Conservation (phyloP, 2,329 filamentous ascomycete species). For the Apiospora saccharicola region DNA sequence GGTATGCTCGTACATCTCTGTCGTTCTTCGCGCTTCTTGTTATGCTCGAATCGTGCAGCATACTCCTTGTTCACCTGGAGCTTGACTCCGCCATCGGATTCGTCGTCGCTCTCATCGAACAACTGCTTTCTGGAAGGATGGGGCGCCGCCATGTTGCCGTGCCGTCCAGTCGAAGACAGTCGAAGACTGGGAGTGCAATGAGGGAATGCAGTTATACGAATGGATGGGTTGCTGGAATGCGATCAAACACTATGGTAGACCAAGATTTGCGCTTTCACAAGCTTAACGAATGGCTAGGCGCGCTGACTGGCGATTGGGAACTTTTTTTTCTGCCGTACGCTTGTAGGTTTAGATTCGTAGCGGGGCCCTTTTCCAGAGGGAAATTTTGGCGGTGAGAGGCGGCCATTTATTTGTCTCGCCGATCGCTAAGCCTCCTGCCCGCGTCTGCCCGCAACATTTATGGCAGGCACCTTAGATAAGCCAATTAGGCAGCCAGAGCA, state of each 20-base stretch:
- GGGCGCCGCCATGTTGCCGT: slow-evolving; percentile 41
- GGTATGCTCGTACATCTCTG: slow-evolving; percentile 64
- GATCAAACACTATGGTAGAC: background rate
- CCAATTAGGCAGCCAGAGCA: background rate
- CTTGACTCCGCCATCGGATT: slow-evolving; percentile 52
- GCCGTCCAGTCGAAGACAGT: background rate
- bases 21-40: slow-evolving; percentile 93
- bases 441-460: background rate
- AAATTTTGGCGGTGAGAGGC: slow-evolving; percentile 26
- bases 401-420: background rate
- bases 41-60: slow-evolving; percentile 90
- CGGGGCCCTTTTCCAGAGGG: slow-evolving; percentile 22
- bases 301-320: background rate
- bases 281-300: slow-evolving; percentile 10
- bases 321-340: slow-evolving; percentile 24
- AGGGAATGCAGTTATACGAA: slow-evolving; percentile 2
- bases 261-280: slow-evolving; percentile 6
- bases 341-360: slow-evolving; percentile 6
- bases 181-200: background rate
- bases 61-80: slow-evolving; percentile 92
- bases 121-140: slow-evolving; percentile 53
- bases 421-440: background rate
- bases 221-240: background rate
- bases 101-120: slow-evolving; percentile 64
- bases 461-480: background rate